Evolutionary conservation across 306 rosid genomes (phyloP), one percentile per base, ranked within the genome.

Genomic region (Arachis stenosperma): DNA sequence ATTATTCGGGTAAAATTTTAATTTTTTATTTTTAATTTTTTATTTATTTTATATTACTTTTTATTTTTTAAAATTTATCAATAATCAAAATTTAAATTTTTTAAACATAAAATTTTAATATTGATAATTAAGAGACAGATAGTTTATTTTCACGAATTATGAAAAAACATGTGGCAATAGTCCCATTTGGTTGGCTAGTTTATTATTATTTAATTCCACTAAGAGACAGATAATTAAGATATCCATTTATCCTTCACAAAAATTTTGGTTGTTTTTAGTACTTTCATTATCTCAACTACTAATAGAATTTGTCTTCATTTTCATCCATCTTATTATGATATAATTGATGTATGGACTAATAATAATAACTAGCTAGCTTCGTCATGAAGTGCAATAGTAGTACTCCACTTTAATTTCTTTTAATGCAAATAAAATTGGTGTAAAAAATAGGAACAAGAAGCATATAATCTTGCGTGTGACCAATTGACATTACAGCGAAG

Each of bases 1-100:
- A 59, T 33, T 27, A 9, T 43, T 82, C 43, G 7, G 83, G 61
- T 82, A 69, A 40, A 78, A 69, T 42, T 58, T 82, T 80, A 29
- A 62, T 78, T 56, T 62, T 42, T 33, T 33, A 33, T 33, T 17
- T 22, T 22, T 22, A 0, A 22, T 22, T 22, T 22, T 22, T 22
- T 1, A 22, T 22, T 22, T 22, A 1, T 22, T 1, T 22, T 22
- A 22, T 22, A 22, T 22, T 22, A 22, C 1, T 22, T 22, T 22
- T 22, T 22, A 22, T 22, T 22, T 22, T 22, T 22, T 22, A 22
- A 22, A 22, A 22, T 22, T 22, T 22, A 1, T 22, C 27, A 22
- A 22, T 22, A 1, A 22, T 22, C 27, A 0, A 22, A 22, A 0
- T 22, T 22, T 22, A 22, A 1, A 22, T 22, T 22, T 22, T 22